Evolutionary conservation across 2,329 filamentous ascomycete genomes (phyloP), one percentile per base, ranked within the genome.

Genomic region (Diaporthe australafricana): DNA sequence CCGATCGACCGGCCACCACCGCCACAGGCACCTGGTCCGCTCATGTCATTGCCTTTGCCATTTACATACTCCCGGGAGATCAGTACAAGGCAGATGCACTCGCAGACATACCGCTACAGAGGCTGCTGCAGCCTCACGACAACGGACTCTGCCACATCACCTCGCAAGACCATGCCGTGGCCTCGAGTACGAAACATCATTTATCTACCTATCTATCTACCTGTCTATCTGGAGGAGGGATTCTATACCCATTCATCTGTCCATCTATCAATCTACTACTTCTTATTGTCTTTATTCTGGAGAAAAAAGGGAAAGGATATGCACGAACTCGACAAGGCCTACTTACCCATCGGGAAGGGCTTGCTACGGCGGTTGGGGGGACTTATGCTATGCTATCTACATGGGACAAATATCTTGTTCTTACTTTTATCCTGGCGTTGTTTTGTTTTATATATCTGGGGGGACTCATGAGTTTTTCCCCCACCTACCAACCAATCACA

Each of bases 261-360:
- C 60, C 45, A 65, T 50, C 45, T 40, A 40, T 40, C 38, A 11
- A 40, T 40, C 38, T 65, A 50, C 45, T 65, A 65, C 42, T 62
- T 63, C 30, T 63, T 65, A 65, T 50, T 65, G 60, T 65, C 14
- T 63, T 65, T 47, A 38, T 50, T 65, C 27, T 65, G 30, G 60
- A 27, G 47, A 65, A 50, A 9, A 32, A 27, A 30, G 56, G n/a
- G 20, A 35, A 50, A n/a, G 45, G 60, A 50, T 50, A 65, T 27
- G 42, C 22, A 65, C 45, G 60, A 65, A 25, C n/a, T 48, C 22
- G 60, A 50, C 60, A 48, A 50, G 17, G 45, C 45, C 35, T 25
- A 38, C 42, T 65, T 14, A 25, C 17, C 27, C 30, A 50, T 48
- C 14, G n/a, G 60, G 30, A 8, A 63, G 53, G 53, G 32, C 32